Percentiles rank a stretch among this genome's conserved stretches.
These are phyloP conservation scores for Thelonectria rubi DNA, from an alignment of 2,329 filamentous ascomycete species.

Conservation along the genomic window DNA sequence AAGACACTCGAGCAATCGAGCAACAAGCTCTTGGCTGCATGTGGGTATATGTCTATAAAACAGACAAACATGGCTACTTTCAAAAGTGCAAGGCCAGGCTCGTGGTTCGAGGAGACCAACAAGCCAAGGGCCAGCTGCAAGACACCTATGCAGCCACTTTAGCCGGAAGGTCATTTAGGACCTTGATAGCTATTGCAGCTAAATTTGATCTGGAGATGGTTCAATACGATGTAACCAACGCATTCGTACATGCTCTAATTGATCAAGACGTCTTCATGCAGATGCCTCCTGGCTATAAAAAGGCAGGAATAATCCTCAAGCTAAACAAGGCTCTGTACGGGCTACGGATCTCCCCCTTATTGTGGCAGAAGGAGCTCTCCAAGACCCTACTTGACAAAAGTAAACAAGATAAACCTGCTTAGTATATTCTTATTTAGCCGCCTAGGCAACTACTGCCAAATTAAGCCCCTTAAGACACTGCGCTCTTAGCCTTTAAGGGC, in stretches of 20 bases:
- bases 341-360: no score
- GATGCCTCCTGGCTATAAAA: conserved; percentile 1
- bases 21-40: background rate
- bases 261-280: background rate
- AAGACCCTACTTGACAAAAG: no score
- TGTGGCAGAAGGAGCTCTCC: no score
- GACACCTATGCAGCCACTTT: background rate
- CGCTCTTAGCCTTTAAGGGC: background rate
- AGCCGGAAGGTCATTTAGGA: background rate
- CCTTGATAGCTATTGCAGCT: background rate
- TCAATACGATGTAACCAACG: background rate
- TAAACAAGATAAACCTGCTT: conserved; percentile 40
- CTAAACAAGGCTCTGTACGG: no score
- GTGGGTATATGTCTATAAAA: background rate
- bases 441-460: background rate
- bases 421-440: background rate
- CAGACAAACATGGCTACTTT: background rate
- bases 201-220: background rate
- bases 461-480: background rate
- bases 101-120: background rate
- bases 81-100: background rate
- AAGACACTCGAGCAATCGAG: background rate
- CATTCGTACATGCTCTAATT: background rate
- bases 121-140: background rate
- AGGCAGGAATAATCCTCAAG: conserved; percentile 3